Conservation (phyloP, 495 filamentous ascomycete species). For the Choiromyces venosus region DNA sequence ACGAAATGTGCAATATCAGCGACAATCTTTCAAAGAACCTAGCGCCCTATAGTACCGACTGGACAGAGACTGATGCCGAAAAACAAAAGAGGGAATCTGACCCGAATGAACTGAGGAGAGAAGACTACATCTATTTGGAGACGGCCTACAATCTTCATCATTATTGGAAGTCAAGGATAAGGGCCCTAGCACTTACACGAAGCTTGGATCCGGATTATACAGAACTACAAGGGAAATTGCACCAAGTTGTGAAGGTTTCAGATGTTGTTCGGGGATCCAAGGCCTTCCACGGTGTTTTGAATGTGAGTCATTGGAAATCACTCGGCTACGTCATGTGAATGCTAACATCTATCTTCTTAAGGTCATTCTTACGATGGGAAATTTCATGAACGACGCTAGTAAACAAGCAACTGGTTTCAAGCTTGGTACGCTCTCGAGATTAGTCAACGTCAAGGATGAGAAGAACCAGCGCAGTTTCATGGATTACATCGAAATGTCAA, state of each 20-base stretch:
- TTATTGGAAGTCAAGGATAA: constrained; percentile 97
- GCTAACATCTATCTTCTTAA: constrained; percentile 11
- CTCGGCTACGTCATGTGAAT: constrained; percentile 5
- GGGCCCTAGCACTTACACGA: constrained; percentile 77
- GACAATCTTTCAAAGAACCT: constrained; percentile 87
- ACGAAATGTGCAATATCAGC: constrained; percentile 83
- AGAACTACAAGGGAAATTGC: constrained; percentile 73
- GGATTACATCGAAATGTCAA: constrained; percentile 94
- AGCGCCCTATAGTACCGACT: constrained; percentile 92
- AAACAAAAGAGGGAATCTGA: constrained; percentile 79
- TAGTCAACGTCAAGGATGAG: constrained; percentile 98
- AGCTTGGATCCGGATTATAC: constrained; percentile 87
- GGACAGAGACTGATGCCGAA: constrained; percentile 82
- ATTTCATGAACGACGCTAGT: constrained; percentile 99
- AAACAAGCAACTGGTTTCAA: constrained; percentile 99
- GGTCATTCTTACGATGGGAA: constrained; percentile 93
- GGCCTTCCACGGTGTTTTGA: constrained; percentile 88
- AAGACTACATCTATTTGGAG: constrained; percentile 90
- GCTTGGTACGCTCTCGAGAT: constrained; percentile 82
- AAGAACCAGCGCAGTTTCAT: constrained; percentile 96
- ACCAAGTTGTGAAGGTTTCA: constrained; percentile 74
- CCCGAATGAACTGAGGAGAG: constrained; percentile 78
- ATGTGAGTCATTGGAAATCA: constrained; percentile 41
- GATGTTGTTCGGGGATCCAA: constrained; percentile 88
- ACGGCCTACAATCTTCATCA: constrained; percentile 94